phyloP scores from a whole-genome alignment of 1,139 yeast genomes.

The Arxiozyma slooffiae region DNA sequence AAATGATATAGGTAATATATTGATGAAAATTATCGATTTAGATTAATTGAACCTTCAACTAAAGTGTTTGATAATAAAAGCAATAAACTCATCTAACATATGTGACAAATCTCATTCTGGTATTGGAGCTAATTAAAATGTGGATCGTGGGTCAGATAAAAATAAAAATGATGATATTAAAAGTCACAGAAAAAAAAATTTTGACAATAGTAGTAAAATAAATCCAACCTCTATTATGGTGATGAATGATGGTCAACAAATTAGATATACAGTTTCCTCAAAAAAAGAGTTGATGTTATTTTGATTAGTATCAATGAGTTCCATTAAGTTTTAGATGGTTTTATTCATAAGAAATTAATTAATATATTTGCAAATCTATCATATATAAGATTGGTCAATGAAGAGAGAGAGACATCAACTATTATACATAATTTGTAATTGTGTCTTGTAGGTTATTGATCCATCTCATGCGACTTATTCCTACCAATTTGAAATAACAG shows the following conservation, averaged over 20 bases:
- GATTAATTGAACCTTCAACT: background rate
- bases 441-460: slow-evolving; percentile 71
- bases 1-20: background rate
- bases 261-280: slow-evolving; percentile 12
- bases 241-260: background rate
- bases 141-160: background rate
- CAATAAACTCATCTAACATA: too few relatives aligned
- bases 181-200: background rate
- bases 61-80: background rate
- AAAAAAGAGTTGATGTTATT: slow-evolving; percentile 34
- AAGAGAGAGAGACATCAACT: slow-evolving; percentile 56
- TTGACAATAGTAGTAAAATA: background rate
- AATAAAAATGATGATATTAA: slow-evolving; percentile 2
- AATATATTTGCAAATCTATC: slow-evolving; percentile 59
- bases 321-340: slow-evolving; percentile 40
- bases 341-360: slow-evolving; percentile 48
- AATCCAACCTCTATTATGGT: background rate
- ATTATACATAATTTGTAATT: slow-evolving; percentile 74
- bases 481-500: slow-evolving; percentile 69
- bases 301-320: slow-evolving; percentile 53
- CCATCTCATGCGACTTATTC: slow-evolving; percentile 58
- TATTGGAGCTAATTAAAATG: background rate
- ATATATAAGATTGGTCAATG: slow-evolving; percentile 78
- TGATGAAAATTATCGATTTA: background rate
- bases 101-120: background rate